Evolutionary conservation across 805 yeast species (phyloP), one percentile per base, ranked within the genome.

Genomic region (Saccharomyces kudriavzevii): DNA sequence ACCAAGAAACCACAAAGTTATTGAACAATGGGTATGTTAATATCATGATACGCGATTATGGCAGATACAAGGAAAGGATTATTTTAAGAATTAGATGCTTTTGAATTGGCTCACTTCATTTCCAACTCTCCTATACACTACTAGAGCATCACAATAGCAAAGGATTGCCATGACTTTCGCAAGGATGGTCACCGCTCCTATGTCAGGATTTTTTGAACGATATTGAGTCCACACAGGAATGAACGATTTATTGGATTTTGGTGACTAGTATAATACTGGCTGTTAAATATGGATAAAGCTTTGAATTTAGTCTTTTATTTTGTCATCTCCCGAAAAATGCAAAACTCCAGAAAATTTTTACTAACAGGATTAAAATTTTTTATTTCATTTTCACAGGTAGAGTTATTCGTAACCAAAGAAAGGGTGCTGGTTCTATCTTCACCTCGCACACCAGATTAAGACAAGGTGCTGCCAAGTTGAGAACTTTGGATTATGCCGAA

Each of bases 391-490:
- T 27, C 52, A 70, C 71, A 84, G 96, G 96, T 88, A 89, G 98
- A 87, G 99, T 94, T 82, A 94, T 94, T 84, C 96, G 99, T 84
- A 94, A 94, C 87, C 99, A 94, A 87, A 91, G 99, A 90, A 94
- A 94, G 84, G 98, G 98, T 87, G 96, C 97, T 80, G 98, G 99
- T 77, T 92, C 98, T 74, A 90, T 94, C 85, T 94, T 94, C 90
- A 87, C 96, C 77, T 85, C 99, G 74, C 96, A 92, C 94, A 92
- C 98, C 85, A 92, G 98, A 82, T 89, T 94, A 79, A 90, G 99
- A 88, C 89, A 94, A 83, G 99, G 99, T 79, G 98, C 99, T 77
- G 99, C 99, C 77, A 92, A 92, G 89, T 86, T 92, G 78, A 89
- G 99, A 87, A 87, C 96, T 76, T 86, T 92, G 77, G 98, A 94